Conservation (phyloP, 1,139 yeast genomes). For the Saccharomycopsis crataegensis region DNA sequence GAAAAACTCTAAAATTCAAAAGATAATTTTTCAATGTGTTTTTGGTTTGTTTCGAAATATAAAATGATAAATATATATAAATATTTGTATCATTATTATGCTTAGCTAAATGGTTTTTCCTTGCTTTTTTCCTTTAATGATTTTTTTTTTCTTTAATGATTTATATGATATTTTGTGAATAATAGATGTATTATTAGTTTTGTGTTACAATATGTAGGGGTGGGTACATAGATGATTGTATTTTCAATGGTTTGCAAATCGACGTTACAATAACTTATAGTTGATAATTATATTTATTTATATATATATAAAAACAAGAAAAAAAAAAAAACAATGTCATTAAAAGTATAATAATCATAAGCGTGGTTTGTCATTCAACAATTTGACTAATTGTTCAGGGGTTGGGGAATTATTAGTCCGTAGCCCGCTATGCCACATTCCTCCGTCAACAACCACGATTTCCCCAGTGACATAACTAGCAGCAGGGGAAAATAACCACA, state of each 20-base stretch:
- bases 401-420: conserved; percentile 31
- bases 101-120: no score
- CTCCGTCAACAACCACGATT: conserved; percentile 82
- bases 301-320: neutral
- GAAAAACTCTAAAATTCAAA: no score
- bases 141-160: no score
- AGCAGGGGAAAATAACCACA: conserved; percentile 76
- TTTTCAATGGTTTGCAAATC: neutral
- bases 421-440: conserved; percentile 73
- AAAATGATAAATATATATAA: no score
- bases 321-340: neutral
- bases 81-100: no score
- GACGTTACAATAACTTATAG: neutral
- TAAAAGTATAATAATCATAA: conserved; percentile 19
- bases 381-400: conserved; percentile 31
- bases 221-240: neutral
- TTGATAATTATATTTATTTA: neutral
- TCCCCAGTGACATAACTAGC: conserved; percentile 75
- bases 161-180: no score
- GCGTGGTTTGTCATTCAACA: conserved; percentile 25
- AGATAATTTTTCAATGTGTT: no score
- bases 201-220: no score
- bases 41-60: no score
- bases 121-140: no score
- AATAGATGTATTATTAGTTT: no score